A percentile compares a stretch with the other conserved stretches of the same genome.
Conservation (phyloP, 257 asterid species). For the Solanum pennellii region DNA sequence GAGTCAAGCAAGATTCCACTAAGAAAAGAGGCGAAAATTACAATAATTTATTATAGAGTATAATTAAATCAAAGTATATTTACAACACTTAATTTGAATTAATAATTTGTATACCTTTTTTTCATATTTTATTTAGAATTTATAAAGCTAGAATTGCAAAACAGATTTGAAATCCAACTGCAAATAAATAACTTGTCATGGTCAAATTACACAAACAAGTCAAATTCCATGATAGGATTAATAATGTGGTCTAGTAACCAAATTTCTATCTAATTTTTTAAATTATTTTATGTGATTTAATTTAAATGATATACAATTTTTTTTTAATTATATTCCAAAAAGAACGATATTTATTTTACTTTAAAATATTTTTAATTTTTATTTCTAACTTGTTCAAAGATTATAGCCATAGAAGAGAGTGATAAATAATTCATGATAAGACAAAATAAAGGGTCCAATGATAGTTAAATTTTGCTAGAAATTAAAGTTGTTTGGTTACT, state of each 20-base stretch:
- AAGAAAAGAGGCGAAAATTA: rapidly evolving
- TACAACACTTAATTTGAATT: too few relatives aligned
- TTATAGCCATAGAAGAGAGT: too few relatives aligned
- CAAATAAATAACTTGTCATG: neutral
- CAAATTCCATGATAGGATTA: neutral
- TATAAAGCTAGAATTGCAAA: neutral
- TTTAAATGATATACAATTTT: too few relatives aligned
- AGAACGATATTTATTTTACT: too few relatives aligned
- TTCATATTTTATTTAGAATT: too few relatives aligned
- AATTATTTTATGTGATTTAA: too few relatives aligned
- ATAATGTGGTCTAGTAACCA: neutral
- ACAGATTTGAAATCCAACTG: neutral
- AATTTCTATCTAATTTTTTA: neutral
- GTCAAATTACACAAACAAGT: neutral
- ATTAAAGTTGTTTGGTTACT: neutral
- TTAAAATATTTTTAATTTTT: too few relatives aligned
- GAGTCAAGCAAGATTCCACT: too few relatives aligned
- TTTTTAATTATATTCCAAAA: neutral
- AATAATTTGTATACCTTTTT: too few relatives aligned
- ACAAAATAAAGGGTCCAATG: neutral
- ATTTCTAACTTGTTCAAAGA: neutral
- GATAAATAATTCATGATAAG: neutral
- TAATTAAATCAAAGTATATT: too few relatives aligned
- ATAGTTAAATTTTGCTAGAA: neutral
- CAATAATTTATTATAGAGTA: too few relatives aligned